Evolutionary conservation across 2,329 filamentous ascomycete species (phyloP).

Genomic region (Thelonectria olida): DNA sequence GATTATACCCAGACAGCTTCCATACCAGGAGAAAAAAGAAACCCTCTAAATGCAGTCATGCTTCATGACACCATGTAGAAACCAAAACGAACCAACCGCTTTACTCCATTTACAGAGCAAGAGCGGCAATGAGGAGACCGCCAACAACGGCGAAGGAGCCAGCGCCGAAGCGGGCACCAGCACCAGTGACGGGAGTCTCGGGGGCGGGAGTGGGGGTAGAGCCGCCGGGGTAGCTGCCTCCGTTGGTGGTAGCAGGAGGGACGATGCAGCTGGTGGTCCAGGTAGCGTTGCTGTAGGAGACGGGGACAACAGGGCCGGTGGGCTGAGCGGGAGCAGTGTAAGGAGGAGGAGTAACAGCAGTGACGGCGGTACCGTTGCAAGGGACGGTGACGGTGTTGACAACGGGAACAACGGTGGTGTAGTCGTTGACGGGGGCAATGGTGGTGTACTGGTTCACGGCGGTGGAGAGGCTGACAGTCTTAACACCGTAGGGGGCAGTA

Average conservation of each 20-base stretch:
- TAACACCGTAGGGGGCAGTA: conserved; percentile 40
- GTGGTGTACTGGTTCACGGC: conserved; percentile 7
- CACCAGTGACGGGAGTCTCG: conserved; percentile 26
- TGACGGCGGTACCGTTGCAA: conserved; percentile 9
- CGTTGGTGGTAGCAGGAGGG: conserved; percentile 35
- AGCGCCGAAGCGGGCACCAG: conserved; percentile 45
- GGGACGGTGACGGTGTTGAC: conserved; percentile 27
- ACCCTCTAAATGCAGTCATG: conserved; percentile 45
- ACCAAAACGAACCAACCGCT: conserved; percentile 29
- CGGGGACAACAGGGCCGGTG: conserved; percentile 26
- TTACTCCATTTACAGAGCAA: conserved; percentile 53
- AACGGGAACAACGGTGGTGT: conserved; percentile 37
- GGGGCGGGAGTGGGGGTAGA: conserved; percentile 28
- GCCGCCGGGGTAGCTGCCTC: conserved; percentile 21
- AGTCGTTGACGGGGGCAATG: conserved; percentile 14
- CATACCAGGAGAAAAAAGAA: conserved; percentile 38
- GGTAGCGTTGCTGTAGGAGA: conserved; percentile 10
- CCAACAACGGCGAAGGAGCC: conserved; percentile 51
- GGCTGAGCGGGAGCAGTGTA: not conserved
- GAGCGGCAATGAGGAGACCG: conserved; percentile 51
- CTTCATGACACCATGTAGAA: conserved; percentile 41
- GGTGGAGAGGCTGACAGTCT: conserved; percentile 43
- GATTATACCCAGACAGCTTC: conserved; percentile 35
- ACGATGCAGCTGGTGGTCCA: conserved; percentile 33
- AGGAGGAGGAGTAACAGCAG: conserved; percentile 8